These are phyloP conservation scores for Candida frijolesensis DNA, from an alignment of 1,139 yeast genomes.

Conservation along the genomic window DNA sequence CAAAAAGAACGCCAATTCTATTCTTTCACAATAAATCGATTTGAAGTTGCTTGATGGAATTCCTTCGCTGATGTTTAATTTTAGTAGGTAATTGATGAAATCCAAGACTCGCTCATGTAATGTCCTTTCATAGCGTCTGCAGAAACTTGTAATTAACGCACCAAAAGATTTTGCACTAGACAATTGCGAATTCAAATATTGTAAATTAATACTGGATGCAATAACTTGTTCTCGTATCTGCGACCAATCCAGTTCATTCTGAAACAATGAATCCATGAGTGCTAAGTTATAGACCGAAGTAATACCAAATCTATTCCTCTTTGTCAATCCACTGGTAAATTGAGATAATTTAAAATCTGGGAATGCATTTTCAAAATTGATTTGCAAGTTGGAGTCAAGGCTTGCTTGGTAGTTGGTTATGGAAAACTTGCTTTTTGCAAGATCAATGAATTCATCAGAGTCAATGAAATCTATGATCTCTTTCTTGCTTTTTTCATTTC, in stretches of 20 bases:
- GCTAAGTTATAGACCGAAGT: constrained; percentile 61
- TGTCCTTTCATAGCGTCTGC: constrained; percentile 40
- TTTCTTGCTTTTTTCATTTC: constrained; percentile 38
- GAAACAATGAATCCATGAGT: constrained; percentile 63
- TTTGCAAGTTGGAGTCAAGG: constrained; percentile 36
- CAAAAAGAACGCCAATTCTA: constrained; percentile 71
- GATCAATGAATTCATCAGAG: constrained; percentile 34
- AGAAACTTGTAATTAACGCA: constrained; percentile 69
- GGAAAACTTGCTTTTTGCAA: constrained; percentile 33
- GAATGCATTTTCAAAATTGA: constrained; percentile 49
- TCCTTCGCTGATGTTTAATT: constrained; percentile 56
- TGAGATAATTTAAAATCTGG: constrained; percentile 50
- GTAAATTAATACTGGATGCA: constrained; percentile 64
- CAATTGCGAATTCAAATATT: constrained; percentile 67
- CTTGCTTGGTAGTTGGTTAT: constrained; percentile 37
- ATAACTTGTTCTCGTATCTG: constrained; percentile 52
- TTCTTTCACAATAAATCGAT: constrained; percentile 60
- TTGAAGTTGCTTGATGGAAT: constrained; percentile 49
- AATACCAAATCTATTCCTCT: constrained; percentile 52
- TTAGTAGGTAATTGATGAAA: constrained; percentile 52
- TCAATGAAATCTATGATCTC: constrained; percentile 49
- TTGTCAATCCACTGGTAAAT: constrained; percentile 54
- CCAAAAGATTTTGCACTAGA: constrained; percentile 76
- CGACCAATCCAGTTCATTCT: constrained; percentile 51
- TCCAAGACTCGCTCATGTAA: constrained; percentile 41